phyloP scores from a whole-genome alignment of 352 stramenopile species.

The Phytophthora tentaculata region DNA sequence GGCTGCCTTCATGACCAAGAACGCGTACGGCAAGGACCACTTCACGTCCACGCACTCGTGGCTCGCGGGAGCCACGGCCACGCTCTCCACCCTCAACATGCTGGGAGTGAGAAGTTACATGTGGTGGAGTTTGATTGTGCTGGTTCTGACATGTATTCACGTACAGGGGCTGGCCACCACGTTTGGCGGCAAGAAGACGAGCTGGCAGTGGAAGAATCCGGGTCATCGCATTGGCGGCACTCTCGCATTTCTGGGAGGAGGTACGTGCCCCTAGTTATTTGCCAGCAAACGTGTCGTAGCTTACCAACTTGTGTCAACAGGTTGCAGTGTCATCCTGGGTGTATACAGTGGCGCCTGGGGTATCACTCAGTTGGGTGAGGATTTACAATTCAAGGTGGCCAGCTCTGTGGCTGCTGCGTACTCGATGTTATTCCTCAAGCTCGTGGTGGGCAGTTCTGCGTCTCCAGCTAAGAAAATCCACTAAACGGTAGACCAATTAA shows the following conservation, averaged over 20 bases:
- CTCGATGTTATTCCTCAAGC: conserved; percentile 52
- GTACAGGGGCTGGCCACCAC: conserved; percentile 55
- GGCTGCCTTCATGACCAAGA: conserved; percentile 65
- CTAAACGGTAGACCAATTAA: conserved; percentile 1
- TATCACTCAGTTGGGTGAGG: conserved; percentile 43
- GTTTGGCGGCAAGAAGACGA: conserved; percentile 66
- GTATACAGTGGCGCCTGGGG: conserved; percentile 69
- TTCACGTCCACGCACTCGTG: conserved; percentile 81
- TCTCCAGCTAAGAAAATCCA: conserved; percentile 22
- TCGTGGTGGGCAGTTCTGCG: conserved; percentile 15
- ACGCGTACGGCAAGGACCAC: conserved; percentile 61
- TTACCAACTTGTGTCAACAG: conserved; percentile 15
- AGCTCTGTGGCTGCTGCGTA: conserved; percentile 49
- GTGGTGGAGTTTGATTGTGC: neutral
- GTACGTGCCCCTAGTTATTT: conserved; percentile 15
- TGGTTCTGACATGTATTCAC: neutral
- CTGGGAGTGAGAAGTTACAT: conserved; percentile 43
- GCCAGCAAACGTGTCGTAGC: neutral
- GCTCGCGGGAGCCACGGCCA: conserved; percentile 51
- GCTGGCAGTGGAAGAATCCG: conserved; percentile 77
- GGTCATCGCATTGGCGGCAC: conserved; percentile 64
- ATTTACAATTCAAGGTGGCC: conserved; percentile 58
- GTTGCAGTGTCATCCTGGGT: conserved; percentile 48
- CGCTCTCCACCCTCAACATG: conserved; percentile 61
- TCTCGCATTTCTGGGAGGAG: conserved; percentile 58